phyloP scores from a whole-genome alignment of 805 yeast genomes.

The Kodamaea laetipori region DNA sequence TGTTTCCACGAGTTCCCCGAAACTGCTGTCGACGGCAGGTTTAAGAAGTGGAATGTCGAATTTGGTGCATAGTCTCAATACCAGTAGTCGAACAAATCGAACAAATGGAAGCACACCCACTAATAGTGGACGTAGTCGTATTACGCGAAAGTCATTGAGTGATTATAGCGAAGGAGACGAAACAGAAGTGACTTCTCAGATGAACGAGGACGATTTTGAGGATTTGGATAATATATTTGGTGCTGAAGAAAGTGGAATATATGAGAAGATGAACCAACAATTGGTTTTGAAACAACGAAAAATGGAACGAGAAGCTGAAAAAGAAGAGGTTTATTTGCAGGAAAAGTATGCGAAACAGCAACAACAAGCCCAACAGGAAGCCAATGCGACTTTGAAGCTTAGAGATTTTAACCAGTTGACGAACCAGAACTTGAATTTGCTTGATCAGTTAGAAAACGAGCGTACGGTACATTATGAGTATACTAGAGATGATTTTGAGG shows the following conservation, averaged over 20 bases:
- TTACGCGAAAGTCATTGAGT: constrained; percentile 29
- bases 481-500: constrained; percentile 38
- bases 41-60: background rate
- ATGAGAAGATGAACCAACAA: constrained; percentile 29
- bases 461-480: constrained; percentile 38
- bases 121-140: constrained; percentile 7
- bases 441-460: constrained; percentile 35
- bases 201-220: constrained; percentile 41
- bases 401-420: constrained; percentile 26
- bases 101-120: constrained; percentile 6
- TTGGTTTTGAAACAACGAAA: constrained; percentile 25
- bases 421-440: constrained; percentile 15
- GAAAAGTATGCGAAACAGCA: constrained; percentile 17
- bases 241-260: constrained; percentile 38
- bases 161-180: constrained; percentile 44
- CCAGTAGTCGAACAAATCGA: background rate
- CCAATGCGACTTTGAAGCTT: constrained; percentile 30
- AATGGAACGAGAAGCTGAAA: constrained; percentile 34
- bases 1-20: constrained; percentile 29
- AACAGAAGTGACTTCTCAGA: constrained; percentile 41
- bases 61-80: background rate
- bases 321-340: constrained; percentile 35
- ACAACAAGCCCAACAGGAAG: constrained; percentile 19
- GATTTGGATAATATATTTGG: constrained; percentile 42
- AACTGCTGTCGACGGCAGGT: constrained; percentile 9